phyloP scores from a whole-genome alignment of 148 eudicot species.

The Chenopodium quinoa region DNA sequence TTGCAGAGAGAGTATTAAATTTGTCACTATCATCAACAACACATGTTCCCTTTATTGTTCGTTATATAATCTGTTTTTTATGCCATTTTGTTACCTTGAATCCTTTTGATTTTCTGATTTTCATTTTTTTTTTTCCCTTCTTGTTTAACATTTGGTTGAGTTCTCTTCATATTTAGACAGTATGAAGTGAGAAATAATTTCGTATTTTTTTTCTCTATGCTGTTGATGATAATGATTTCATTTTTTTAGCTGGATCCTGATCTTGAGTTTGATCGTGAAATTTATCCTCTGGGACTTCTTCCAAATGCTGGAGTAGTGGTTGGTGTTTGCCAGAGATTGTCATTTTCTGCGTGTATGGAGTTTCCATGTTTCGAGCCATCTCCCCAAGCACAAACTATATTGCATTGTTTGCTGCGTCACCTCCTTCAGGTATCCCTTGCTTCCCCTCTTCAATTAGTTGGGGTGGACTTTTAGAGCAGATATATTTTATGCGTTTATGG shows the following conservation, averaged over 20 bases:
- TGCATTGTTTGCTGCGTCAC: slow-evolving; percentile 94
- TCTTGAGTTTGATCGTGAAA: slow-evolving; percentile 96
- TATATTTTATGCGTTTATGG: not conserved
- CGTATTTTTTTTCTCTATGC: not conserved
- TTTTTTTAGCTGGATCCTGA: slow-evolving; percentile 87
- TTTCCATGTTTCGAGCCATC: slow-evolving; percentile 98
- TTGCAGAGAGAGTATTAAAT: not conserved
- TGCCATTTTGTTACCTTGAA: not conserved
- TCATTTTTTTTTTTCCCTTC: not conserved
- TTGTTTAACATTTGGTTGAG: too few relatives aligned
- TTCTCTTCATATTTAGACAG: not conserved
- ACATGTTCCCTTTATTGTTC: not conserved
- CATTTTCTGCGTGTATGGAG: slow-evolving; percentile 93
- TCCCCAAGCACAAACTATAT: slow-evolving; percentile 96
- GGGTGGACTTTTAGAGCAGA: not conserved
- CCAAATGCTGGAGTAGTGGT: slow-evolving; percentile 97
- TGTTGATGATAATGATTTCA: slow-evolving; percentile 24
- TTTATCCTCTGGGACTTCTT: slow-evolving; percentile 95
- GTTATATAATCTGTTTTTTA: not conserved
- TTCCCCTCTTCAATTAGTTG: not conserved
- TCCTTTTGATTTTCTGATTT: not conserved
- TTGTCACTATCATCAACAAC: not conserved
- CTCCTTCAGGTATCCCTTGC: slow-evolving; percentile 77
- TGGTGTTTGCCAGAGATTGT: slow-evolving; percentile 95
- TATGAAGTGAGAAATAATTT: not conserved